Conservation (phyloP, 2,329 filamentous ascomycete genomes). For the Teratosphaeria epicoccoides region DNA sequence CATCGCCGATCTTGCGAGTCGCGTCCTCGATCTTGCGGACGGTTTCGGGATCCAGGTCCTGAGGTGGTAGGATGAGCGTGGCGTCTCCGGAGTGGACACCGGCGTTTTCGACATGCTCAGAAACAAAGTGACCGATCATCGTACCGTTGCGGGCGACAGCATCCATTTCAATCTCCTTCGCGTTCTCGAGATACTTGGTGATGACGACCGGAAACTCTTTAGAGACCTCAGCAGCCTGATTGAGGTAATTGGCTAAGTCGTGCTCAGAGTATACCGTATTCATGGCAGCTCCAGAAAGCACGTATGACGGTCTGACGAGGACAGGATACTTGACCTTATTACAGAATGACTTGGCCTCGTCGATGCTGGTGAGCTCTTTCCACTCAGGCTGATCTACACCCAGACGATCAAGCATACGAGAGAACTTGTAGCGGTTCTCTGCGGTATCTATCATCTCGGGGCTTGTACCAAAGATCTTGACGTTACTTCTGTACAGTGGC, state of each 20-base stretch:
- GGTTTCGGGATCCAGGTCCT: constrained; percentile 82
- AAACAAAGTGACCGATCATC: constrained; percentile 92
- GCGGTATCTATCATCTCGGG: constrained; percentile 98
- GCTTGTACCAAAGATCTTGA: constrained; percentile 88
- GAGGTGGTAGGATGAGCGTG: constrained; percentile 85
- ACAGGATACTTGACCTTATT: constrained; percentile 84
- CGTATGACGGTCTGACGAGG: constrained; percentile 89
- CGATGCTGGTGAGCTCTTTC: constrained; percentile 94
- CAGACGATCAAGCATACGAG: constrained; percentile 91
- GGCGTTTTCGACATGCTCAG: constrained; percentile 96
- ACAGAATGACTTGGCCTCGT: constrained; percentile 81
- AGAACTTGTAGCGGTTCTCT: constrained; percentile 98
- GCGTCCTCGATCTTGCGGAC: constrained; percentile 88
- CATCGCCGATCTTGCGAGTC: constrained; percentile 86
- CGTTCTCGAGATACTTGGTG: constrained; percentile 98
- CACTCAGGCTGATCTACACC: constrained; percentile 92
- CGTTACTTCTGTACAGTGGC: constrained; percentile 74
- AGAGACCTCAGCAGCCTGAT: constrained; percentile 86
- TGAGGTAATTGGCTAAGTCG: constrained; percentile 77
- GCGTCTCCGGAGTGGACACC: constrained; percentile 98
- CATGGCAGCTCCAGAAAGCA: constrained; percentile 95
- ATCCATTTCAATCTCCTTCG: constrained; percentile 99
- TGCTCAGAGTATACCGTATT: constrained; percentile 97
- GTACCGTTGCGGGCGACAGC: constrained; percentile 83
- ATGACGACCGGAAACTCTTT: constrained; percentile 95